Conservation (phyloP, 179 eudicot genomes). For the Gypsophila paniculata region DNA sequence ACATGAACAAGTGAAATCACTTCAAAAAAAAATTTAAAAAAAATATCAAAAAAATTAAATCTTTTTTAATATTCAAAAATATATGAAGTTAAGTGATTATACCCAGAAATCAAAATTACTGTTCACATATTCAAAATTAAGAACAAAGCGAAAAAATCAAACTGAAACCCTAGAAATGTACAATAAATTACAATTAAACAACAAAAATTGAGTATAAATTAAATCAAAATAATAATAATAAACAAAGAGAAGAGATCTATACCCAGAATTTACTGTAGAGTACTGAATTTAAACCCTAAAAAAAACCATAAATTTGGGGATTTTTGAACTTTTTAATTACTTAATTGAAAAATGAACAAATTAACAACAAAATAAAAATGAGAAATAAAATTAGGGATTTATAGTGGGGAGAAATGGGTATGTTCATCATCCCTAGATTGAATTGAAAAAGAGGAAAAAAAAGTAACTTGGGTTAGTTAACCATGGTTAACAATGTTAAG, state of each 20-base stretch:
- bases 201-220: not conserved
- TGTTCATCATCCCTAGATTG: constrained; percentile 4
- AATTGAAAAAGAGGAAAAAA: constrained; percentile 14
- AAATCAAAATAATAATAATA: not conserved
- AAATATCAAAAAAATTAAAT: not conserved
- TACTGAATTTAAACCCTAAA: constrained; percentile 5
- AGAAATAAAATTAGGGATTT: not conserved
- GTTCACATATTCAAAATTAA: constrained; percentile 9
- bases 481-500: not conserved
- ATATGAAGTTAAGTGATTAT: not conserved
- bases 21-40: not conserved
- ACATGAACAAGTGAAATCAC: constrained; percentile 10
- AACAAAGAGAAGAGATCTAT: constrained; percentile 4
- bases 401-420: constrained; percentile 1
- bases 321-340: not conserved
- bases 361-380: not conserved
- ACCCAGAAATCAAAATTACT: not conserved
- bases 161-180: constrained; percentile 35
- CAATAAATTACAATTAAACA: constrained; percentile 11
- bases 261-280: constrained; percentile 17
- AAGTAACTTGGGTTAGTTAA: not conserved
- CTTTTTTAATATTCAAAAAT: not conserved
- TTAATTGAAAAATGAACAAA: constrained; percentile 1
- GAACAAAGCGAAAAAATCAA: constrained; percentile 17
- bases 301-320: not conserved